Evolutionary conservation across 345 rosid species (phyloP), one percentile per base, ranked within the genome.

Genomic region (Diplotaxis tenuifolia): DNA sequence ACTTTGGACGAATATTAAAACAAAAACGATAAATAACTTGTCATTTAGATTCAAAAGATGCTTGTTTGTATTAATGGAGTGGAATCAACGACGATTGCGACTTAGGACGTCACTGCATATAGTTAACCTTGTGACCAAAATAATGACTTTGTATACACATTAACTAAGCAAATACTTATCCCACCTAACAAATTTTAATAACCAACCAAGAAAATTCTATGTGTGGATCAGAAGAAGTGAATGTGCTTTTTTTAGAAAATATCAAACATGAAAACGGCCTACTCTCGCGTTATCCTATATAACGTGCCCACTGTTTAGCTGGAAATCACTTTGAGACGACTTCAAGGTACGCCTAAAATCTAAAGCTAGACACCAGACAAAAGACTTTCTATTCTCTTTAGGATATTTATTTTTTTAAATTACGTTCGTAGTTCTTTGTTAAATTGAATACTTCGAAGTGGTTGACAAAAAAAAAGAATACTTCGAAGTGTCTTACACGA

Each of bases 231-330:
- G 40, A 74, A 74, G 60, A 74, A 65, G 50, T 73, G 25, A 73
- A 65, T 20, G 59, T 45, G 59, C 60, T 27, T 65, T 65, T 40
- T 42, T 2, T 12, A 10, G 8, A 14, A 19, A 57, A 4, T 66
- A 12, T 45, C 32, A 22, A 7, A 31, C 16, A 31, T 66, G 62
- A 60, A 50, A 59, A 23, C 40, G 61, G 54, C 42, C 72, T 10
- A 66, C 16, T 7, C 68, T 75, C 45, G 68, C 32, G 68, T 25
- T 75, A 59, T 67, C 53, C 50, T 34, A 50, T 16, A 23, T 0
- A 50, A 50, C 29, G 63, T 75, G 73, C 68, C 63, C 73, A 68
- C 78, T 60, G 56, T 67, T 67, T 67, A 27, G 73, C 73, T 75
- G 78, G 73, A 75, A 34, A 67, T 18, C 73, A 67, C 78, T 75